Evolutionary conservation across 2,329 filamentous ascomycete species (phyloP), one percentile per base, ranked within the genome.

Genomic region (Talaromyces sp.): DNA sequence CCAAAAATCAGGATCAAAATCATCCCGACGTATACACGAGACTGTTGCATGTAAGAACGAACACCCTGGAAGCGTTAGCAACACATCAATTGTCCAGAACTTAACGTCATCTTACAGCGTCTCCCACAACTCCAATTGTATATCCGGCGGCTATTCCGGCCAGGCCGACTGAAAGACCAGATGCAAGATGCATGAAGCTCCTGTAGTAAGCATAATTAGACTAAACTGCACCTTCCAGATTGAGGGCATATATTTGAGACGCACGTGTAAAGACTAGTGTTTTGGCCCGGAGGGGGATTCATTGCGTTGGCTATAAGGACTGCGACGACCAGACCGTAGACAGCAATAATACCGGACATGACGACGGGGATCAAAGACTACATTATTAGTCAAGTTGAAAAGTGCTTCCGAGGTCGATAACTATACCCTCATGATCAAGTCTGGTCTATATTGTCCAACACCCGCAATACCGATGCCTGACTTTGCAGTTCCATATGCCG

Each of bases 301-400:
- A 98, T 88, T 78, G 97, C 92, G 79, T 92, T 90, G 64, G 93
- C 92, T 77, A 99, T 99, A 71, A 99, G 87, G 74, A 99, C 95
- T 19, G 94, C 91, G 71, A 99, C 93, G 74, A 99, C 95, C 72
- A 99, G 90, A 61, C 93, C 92, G 82, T 99, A 99, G 71, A 99
- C 95, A 66, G 95, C 95, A 74, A 99, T 92, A 77, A 99, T 99
- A 87, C 95, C 95, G 72, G 95, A 96, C 95, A 99, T 99, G 83
- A 99, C 81, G 62, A 83, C 81, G 35, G 81, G 81, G 61, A 83
- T 82, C 54, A 83, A 74, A 39, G 81, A 83, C 81, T 83, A 68
- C 61, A 37, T 33, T 1, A 15, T 63, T 63, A 63, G 59, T 33
- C 27, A 35, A 54, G 50, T n/a, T 31, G 39, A 25, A 35, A 19